Evolutionary conservation across 192 early-diverging fungal genomes (phyloP).

Genomic region (Chytriomyces confervae): DNA sequence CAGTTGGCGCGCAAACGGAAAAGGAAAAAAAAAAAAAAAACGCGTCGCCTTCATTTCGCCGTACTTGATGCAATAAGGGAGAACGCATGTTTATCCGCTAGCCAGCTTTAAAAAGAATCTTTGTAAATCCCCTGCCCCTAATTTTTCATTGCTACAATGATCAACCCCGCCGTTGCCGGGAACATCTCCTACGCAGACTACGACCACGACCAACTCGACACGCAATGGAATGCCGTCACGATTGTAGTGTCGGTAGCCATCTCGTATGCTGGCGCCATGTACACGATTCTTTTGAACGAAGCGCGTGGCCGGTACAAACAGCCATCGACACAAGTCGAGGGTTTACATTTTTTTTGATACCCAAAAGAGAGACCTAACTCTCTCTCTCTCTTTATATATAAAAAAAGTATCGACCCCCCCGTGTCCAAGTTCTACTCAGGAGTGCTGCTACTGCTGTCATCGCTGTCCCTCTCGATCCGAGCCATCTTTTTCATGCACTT

Average conservation of each 20-base stretch:
- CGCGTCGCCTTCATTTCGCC: too few species aligned
- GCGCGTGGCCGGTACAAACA: neutral
- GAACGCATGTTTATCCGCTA: too few species aligned
- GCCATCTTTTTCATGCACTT: constrained; percentile 29
- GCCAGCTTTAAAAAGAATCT: too few species aligned
- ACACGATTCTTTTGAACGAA: constrained; percentile 21
- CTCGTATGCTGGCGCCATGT: constrained; percentile 19
- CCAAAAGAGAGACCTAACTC: neutral
- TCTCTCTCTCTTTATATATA: neutral
- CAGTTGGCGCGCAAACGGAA: too few species aligned
- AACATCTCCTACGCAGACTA: too few species aligned
- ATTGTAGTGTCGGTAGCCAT: constrained; percentile 6
- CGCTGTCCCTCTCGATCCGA: constrained; percentile 2
- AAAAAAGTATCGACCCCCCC: neutral
- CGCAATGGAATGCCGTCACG: constrained; percentile 5
- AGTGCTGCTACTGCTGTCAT: neutral
- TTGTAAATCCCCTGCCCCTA: too few species aligned
- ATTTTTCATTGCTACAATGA: too few species aligned
- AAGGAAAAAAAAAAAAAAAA: too few species aligned
- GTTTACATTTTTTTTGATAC: too few species aligned
- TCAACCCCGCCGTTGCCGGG: too few species aligned
- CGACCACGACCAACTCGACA: neutral
- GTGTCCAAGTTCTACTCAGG: neutral
- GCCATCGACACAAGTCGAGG: neutral
- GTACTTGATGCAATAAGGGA: too few species aligned